phyloP scores from a whole-genome alignment of 495 filamentous ascomycete genomes.

The Neurospora cerealis region DNA sequence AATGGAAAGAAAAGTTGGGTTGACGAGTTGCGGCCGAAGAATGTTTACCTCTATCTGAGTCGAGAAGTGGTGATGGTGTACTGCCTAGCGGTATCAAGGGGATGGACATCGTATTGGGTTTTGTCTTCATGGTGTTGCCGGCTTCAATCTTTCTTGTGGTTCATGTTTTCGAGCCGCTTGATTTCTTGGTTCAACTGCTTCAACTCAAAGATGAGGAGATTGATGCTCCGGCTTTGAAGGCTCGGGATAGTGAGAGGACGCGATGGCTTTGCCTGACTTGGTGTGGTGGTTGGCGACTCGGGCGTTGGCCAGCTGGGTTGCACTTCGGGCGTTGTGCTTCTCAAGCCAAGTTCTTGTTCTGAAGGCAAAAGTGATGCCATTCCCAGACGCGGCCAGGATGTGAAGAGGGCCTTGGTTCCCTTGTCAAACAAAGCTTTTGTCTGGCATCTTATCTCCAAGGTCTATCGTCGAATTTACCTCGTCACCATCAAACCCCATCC shows the following conservation, averaged over 20 bases:
- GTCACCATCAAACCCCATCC: background rate
- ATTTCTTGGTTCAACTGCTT: no score
- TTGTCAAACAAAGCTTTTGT: background rate
- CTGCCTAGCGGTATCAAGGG: constrained; percentile 21
- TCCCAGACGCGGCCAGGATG: background rate
- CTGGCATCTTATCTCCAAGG: background rate
- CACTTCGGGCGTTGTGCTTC: background rate
- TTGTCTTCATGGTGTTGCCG: constrained; percentile 63
- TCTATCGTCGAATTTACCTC: background rate
- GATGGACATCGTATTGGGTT: constrained; percentile 42
- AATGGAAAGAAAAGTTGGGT: background rate
- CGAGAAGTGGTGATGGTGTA: background rate
- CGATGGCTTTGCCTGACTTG: background rate
- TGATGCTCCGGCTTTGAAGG: no score
- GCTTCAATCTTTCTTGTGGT: constrained; percentile 33
- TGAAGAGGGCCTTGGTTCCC: background rate
- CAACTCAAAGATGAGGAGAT: no score
- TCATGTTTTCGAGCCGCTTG: no score
- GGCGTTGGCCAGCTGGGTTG: background rate
- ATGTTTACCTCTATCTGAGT: no score
- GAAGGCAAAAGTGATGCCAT: background rate
- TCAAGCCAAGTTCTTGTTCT: background rate
- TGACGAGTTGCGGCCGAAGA: background rate
- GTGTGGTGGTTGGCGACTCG: background rate
- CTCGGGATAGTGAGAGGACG: background rate